Evolutionary conservation across 2,329 filamentous ascomycete species (phyloP).

Genomic region (Fusarium veterinarium): DNA sequence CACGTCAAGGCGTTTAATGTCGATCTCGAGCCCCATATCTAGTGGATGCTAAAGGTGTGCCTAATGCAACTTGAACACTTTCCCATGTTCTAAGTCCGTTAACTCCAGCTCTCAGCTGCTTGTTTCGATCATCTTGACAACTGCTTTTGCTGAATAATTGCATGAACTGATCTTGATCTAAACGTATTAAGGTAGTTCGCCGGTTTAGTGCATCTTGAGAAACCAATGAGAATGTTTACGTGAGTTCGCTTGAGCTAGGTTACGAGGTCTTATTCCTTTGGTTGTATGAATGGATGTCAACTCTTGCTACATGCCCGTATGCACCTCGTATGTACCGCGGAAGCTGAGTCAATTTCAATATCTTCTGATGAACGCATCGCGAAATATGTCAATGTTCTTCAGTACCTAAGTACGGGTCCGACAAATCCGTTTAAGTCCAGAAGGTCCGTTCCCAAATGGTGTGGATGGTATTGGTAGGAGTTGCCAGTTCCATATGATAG

Average conservation of each 20-base stretch:
- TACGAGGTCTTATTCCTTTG: neutral
- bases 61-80: neutral
- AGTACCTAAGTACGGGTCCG: neutral
- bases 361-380: neutral
- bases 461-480: neutral
- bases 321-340: neutral
- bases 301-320: neutral
- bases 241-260: neutral
- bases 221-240: neutral
- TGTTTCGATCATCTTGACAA: neutral
- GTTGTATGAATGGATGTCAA: too few species aligned
- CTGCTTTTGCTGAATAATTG: neutral
- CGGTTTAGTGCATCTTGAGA: neutral
- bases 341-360: neutral
- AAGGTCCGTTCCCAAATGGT: constrained; percentile 4
- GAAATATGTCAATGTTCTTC: neutral
- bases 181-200: neutral
- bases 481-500: neutral
- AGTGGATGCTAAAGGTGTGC: neutral
- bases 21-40: neutral
- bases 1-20: neutral
- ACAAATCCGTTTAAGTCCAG: neutral
- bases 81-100: neutral
- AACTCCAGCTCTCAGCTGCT: neutral
- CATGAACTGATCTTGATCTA: neutral